Evolutionary conservation across 768 basidiomycete genomes (phyloP), one percentile per base, ranked within the genome.

Genomic region (Tylopilus subfusipes): DNA sequence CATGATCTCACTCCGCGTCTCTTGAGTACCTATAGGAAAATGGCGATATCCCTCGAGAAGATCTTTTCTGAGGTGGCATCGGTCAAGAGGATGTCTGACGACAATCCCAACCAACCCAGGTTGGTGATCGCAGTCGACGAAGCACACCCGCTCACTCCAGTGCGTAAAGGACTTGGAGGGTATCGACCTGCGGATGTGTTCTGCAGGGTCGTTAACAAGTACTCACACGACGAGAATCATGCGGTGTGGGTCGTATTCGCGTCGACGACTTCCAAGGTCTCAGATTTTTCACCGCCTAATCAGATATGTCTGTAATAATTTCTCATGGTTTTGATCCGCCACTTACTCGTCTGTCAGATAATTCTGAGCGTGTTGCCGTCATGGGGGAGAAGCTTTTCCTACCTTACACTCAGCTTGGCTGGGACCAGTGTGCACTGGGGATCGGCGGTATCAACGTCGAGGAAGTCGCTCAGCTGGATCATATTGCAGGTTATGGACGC

Each of bases 91-190:
- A 16, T 2, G 16, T 13, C 12, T 16, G 4, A 36, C 4, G 34
- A 36, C 34, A 4, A 14, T 5, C 11, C 36, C 1, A 5, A 39
- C 11, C 3, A 0, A 3, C 52, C 54, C 1, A 55, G 47, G 33
- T 18, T 63, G 40, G 39, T 63, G 16, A 63, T 63, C 19, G 62
- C 62, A 2, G 2, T 63, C 6, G 61, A 63, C 19, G 54, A 60
- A 3, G 58, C 58, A 13, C 54, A 63, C 16, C 13, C 48, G 0
- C 46, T 63, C 7, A 44, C 50, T 2, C 19, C 24, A 44, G 1
- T 21, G 6, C 13, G 1, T 16, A 27, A n/a, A 5, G 13, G 6
- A 5, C 5, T 5, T 3, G 5, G 5, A 18, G 18, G 18, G 27
- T 48, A 60, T 29, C 51, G 45, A 1, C 58, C 51, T 0, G 62